Evolutionary conservation across 306 rosid genomes (phyloP).

Genomic region (Quercus engelmannii): DNA sequence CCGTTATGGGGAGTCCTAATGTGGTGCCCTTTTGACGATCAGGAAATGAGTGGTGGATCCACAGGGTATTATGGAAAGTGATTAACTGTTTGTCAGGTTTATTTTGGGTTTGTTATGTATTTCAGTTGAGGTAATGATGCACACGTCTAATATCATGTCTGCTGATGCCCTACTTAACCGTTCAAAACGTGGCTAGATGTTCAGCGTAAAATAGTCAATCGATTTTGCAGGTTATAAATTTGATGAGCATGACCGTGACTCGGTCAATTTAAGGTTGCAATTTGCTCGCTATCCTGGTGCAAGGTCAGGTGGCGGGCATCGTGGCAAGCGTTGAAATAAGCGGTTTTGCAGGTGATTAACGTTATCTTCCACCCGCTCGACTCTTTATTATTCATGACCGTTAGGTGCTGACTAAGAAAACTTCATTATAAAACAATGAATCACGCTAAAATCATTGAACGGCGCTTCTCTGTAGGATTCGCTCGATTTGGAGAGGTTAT

Average conservation of each 20-base stretch:
- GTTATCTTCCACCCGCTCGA: conserved; percentile 37
- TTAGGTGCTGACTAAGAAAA: conserved; percentile 33
- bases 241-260: conserved; percentile 93
- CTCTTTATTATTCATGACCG: conserved; percentile 42
- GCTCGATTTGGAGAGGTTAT: conserved; percentile 45
- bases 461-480: conserved; percentile 77
- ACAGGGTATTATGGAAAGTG: conserved; percentile 26
- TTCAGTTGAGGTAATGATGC: conserved; percentile 32
- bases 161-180: conserved; percentile 50
- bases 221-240: conserved; percentile 99
- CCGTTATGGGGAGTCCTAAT: neutral
- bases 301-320: conserved; percentile 92
- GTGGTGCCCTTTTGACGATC: conserved; percentile 16
- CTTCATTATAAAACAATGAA: conserved; percentile 34
- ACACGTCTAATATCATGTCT: conserved; percentile 42
- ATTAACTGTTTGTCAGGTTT: conserved; percentile 30
- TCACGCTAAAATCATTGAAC: conserved; percentile 63
- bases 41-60: conserved; percentile 22
- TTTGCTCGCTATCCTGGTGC: conserved; percentile 99
- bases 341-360: conserved; percentile 68
- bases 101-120: conserved; percentile 35
- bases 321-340: conserved; percentile 87
- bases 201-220: conserved; percentile 67
- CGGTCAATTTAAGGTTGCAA: conserved; percentile 90
- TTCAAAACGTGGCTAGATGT: conserved; percentile 47